Conservation (phyloP, 2,329 filamentous ascomycete genomes). For the Aureobasidium sp. region DNA sequence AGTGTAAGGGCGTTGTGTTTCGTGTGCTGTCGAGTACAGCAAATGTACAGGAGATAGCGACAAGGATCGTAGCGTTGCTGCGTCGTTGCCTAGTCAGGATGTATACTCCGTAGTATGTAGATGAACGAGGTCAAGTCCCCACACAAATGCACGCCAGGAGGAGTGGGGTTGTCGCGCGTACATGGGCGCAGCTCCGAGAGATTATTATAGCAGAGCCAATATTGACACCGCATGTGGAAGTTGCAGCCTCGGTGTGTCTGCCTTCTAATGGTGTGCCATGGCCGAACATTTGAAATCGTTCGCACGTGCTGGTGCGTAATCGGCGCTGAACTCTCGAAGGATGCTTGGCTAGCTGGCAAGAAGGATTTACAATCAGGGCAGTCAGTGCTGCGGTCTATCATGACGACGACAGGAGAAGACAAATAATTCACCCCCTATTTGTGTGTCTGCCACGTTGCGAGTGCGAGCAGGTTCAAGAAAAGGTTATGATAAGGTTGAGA, state of each 20-base stretch:
- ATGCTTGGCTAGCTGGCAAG: neutral
- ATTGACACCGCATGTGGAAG: neutral
- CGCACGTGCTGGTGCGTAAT: neutral
- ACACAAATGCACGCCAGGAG: neutral
- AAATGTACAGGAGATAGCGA: neutral
- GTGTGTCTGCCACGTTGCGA: neutral
- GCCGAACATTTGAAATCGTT: constrained; percentile 1
- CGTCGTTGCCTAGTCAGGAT: neutral
- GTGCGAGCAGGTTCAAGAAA: neutral
- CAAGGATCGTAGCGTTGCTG: neutral
- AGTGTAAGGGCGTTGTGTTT: neutral
- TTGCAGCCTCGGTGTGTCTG: neutral
- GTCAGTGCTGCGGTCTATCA: neutral
- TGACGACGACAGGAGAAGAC: neutral
- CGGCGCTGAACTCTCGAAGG: neutral
- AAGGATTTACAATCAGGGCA: neutral
- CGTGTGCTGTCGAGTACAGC: neutral
- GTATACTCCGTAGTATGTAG: neutral
- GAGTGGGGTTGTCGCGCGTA: neutral
- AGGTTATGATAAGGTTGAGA: neutral
- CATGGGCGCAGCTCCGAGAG: neutral
- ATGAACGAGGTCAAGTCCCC: neutral
- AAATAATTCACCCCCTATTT: neutral
- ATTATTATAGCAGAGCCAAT: neutral
- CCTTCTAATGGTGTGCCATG: neutral